These are phyloP conservation scores for Ogataea pilisensis DNA, from an alignment of 805 yeast species.

Conservation along the genomic window DNA sequence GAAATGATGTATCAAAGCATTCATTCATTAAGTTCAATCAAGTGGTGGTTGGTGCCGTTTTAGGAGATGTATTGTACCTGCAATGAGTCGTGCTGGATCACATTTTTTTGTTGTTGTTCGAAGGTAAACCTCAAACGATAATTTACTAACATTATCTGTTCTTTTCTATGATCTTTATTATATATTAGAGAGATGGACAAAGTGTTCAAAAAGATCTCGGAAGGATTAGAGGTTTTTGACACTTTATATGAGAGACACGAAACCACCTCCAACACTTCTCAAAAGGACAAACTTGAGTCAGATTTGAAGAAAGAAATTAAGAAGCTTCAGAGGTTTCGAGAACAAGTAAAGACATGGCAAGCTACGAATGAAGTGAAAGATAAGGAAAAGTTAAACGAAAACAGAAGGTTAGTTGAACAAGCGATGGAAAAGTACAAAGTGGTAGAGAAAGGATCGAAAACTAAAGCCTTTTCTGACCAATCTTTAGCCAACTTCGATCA, in stretches of 20 bases:
- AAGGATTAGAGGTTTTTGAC: slow-evolving; percentile 53
- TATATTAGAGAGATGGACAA: slow-evolving; percentile 50
- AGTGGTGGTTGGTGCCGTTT: no score
- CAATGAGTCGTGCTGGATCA: no score
- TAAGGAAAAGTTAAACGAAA: slow-evolving; percentile 42
- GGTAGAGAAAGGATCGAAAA: slow-evolving; percentile 52
- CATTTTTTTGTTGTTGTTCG: no score
- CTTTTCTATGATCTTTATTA: no score
- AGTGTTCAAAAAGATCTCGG: slow-evolving; percentile 55
- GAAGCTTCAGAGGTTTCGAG: slow-evolving; percentile 54
- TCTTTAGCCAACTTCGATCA: slow-evolving; percentile 44
- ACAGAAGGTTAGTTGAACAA: slow-evolving; percentile 34
- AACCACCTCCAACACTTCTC: slow-evolving; percentile 44
- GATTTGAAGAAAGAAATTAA: slow-evolving; percentile 60
- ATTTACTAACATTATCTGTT: no score
- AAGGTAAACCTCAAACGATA: no score
- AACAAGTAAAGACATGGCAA: slow-evolving; percentile 57
- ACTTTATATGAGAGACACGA: slow-evolving; percentile 52
- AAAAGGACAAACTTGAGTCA: slow-evolving; percentile 52
- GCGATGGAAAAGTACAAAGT: slow-evolving; percentile 63
- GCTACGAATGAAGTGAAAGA: slow-evolving; percentile 50
- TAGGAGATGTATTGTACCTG: no score
- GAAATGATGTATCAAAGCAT: no score
- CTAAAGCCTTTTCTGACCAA: slow-evolving; percentile 56
- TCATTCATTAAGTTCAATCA: no score